phyloP scores from a whole-genome alignment of 768 basidiomycete genomes.

The Psilocybe subaeruginosa region DNA sequence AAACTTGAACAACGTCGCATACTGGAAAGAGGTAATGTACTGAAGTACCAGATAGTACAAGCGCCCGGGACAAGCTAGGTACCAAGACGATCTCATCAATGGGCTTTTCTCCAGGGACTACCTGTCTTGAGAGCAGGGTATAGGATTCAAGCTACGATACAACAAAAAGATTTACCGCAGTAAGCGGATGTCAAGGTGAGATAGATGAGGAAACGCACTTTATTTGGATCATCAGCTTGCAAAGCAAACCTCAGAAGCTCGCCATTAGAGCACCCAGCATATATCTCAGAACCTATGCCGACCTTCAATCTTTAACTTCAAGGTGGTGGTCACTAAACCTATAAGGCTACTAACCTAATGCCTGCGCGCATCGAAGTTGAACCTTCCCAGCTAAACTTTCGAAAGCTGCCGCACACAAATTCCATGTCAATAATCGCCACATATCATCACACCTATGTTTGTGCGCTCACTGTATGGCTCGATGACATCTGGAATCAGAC shows the following conservation, averaged over 20 bases:
- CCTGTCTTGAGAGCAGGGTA: slow-evolving; percentile 68
- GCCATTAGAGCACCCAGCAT: slow-evolving; percentile 85
- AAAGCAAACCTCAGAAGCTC: slow-evolving; percentile 80
- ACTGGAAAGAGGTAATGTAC: slow-evolving; percentile 13
- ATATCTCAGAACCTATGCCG: slow-evolving; percentile 75
- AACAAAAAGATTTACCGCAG: slow-evolving; percentile 1
- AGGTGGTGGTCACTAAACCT: neutral
- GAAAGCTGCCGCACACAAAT: slow-evolving; percentile 6
- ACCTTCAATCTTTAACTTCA: neutral
- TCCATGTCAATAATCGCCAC: neutral
- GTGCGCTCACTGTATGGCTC: slow-evolving; percentile 32
- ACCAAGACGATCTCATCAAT: slow-evolving; percentile 82
- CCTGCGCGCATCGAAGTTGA: slow-evolving; percentile 55
- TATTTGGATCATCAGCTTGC: slow-evolving; percentile 56
- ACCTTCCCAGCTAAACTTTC: slow-evolving; percentile 19
- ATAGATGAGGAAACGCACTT: slow-evolving; percentile 34
- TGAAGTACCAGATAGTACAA: slow-evolving; percentile 74
- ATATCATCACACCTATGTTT: neutral
- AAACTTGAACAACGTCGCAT: slow-evolving; percentile 1
- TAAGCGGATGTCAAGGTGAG: neutral
- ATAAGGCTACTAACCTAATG: slow-evolving; percentile 48
- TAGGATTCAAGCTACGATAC: slow-evolving; percentile 58
- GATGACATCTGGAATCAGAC: slow-evolving; percentile 47
- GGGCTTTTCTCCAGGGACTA: slow-evolving; percentile 66
- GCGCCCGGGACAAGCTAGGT: slow-evolving; percentile 71